These are phyloP conservation scores for Neurospora sp. DNA, from an alignment of 495 filamentous ascomycete genomes.

Conservation along the genomic window DNA sequence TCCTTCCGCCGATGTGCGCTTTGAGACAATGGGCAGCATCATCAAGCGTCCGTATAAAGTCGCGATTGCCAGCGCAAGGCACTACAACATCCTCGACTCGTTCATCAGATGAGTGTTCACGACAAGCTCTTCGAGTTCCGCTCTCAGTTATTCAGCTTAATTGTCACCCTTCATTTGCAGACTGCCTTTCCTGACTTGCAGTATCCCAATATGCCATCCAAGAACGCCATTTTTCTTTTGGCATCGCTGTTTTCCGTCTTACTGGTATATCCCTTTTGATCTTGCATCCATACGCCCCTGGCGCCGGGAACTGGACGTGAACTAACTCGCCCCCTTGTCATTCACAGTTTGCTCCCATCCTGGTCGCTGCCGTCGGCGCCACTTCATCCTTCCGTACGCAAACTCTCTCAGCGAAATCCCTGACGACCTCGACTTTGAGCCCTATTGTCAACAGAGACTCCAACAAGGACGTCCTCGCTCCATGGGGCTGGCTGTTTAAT, in stretches of 20 bases:
- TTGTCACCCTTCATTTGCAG: rapidly evolving
- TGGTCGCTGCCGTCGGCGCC: background rate
- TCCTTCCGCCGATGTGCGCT: no score
- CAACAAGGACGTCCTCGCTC: background rate
- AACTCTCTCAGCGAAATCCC: background rate
- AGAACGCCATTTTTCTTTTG: background rate
- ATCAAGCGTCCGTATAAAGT: background rate
- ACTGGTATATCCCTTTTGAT: background rate
- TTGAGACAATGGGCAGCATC: no score
- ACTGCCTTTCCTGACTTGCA: background rate
- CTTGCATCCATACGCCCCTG: background rate
- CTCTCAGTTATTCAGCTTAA: background rate
- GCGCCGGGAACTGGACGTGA: background rate
- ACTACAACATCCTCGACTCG: background rate
- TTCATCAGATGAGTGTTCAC: background rate
- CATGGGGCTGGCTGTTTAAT: no score
- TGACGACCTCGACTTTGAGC: background rate
- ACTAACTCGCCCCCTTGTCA: background rate
- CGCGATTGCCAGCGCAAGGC: background rate
- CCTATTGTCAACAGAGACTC: background rate
- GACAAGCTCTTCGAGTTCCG: background rate
- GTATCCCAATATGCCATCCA: background rate
- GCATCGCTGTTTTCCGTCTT: background rate
- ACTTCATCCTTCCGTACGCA: background rate
- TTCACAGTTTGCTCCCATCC: background rate